Evolutionary conservation across 2,329 filamentous ascomycete species (phyloP), one percentile per base, ranked within the genome.

Genomic region (Xylaria sp.): DNA sequence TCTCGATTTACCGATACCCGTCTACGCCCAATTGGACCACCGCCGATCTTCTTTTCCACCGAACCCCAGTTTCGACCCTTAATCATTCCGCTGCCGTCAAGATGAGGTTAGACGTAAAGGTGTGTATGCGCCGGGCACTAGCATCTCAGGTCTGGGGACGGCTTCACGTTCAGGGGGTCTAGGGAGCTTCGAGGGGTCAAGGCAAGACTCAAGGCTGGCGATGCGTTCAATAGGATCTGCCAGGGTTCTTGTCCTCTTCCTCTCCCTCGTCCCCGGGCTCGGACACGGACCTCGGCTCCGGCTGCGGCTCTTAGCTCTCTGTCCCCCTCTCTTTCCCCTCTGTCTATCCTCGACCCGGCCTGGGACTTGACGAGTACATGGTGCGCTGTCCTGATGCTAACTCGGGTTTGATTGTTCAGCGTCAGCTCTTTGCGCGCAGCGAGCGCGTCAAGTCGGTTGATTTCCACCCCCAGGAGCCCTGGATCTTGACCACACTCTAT

Each of bases 391-490:
- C 8, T 19, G 18, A 49, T 59, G 63, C 61, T 66, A 59, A 66
- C 47, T 55, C 57, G 56, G 19, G 44, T 51, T 49, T 37, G 16
- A 19, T 57, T 16, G 11, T 76, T 72, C 74, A 91, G 88, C 86
- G 87, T 76, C 89, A 91, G 78, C 84, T 91, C 70, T 90, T 91
- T 79, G 90, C 90, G 76, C 86, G 92, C 77, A 95, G 90, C 72
- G 91, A 97, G 84, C 89, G 93, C 79, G 93, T 97, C 68, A 97
- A 97, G 80, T 71, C 90, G 73, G 92, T 96, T 76, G 93, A 97
- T 80, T 97, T 97, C 76, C 93, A 97, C 75, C 92, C 92, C 48
- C 91, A 91, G 61, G 93, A 97, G 80, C 92, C 92, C 85, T 97
- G 93, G 91, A 90, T 92, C 68, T 84, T 97, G 72, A 97, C 93